Base-by-base conservation (phyloP, 495 filamentous ascomycete species). In the Thermothielavioides terrestris region DNA sequence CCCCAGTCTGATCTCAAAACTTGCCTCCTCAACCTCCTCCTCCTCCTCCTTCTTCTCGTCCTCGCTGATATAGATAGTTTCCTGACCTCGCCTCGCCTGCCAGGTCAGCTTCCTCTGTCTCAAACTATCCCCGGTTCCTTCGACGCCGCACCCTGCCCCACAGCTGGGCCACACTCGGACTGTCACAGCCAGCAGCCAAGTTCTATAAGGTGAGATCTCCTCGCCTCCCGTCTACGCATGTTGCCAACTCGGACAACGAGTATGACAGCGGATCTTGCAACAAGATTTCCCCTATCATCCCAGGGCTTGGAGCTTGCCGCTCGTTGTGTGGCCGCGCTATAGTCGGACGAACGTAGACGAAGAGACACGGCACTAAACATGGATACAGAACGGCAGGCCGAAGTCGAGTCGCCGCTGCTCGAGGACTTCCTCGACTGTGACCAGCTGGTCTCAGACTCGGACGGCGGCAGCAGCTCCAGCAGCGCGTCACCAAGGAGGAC, bases 91-190 rank as follows among this genome's bases (percentile, higher is more conserved):
- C 45, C 34, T 52, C 47, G 43, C 46, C 52, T 27, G 48, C 47
- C 42, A 44, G 43, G 22, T 54, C 47, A 56, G 57, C 46, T 41
- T 51, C 45, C 46, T 47, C 50, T 50, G 42, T 56, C 50, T 54
- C 48, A 53, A 44, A 43, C 25, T 1, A 44, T 46, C 49, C 37
- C 49, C 50, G 42, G 41, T 46, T 47, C 49, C 35, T 36, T 46
- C 52, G 15, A 47, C 57, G 53, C 53, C 57, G 53, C 57, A 49
- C 46, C 50, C 55, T 53, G 50, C 54, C 44, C 49, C 54, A 56
- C 45, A 23, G 22, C 37, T 25, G 44, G 34, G 49, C 54, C 54
- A 27, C 49, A 56, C 37, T 52, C 48, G 41, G 43, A 43, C 31
- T 42, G 44, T 25, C 43, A n/a, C n/a, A n/a, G n/a, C n/a, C n/a